phyloP scores from a whole-genome alignment of 345 rosid species.

The Stellera chamaejasme region DNA sequence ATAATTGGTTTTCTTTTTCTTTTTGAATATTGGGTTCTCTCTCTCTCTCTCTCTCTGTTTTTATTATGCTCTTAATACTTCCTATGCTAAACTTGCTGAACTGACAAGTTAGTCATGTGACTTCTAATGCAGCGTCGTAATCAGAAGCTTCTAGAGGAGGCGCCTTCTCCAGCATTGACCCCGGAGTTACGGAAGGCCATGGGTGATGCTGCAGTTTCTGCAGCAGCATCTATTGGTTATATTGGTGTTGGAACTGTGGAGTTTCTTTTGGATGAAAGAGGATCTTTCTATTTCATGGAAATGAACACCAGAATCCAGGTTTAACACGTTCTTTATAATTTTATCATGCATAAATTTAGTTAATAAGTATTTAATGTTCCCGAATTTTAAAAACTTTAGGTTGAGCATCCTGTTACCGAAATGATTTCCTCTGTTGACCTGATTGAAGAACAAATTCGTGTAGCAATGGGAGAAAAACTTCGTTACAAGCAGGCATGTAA shows the following conservation, averaged over 20 bases:
- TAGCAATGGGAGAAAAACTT: slow-evolving; percentile 95
- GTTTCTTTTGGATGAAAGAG: slow-evolving; percentile 97
- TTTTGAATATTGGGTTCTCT: too few species aligned
- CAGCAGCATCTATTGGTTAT: slow-evolving; percentile 99
- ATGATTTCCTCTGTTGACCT: slow-evolving; percentile 96
- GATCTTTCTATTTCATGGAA: slow-evolving; percentile 98
- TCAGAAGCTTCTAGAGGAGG: slow-evolving; percentile 95
- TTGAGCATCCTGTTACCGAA: slow-evolving; percentile 99
- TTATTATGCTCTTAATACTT: slow-evolving; percentile 11
- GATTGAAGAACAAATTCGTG: slow-evolving; percentile 98
- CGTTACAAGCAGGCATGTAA: slow-evolving; percentile 64
- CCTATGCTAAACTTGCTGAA: too few species aligned
- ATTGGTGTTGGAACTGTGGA: slow-evolving; percentile 97
- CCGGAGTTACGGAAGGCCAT: slow-evolving; percentile 90
- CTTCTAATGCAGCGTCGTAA: slow-evolving; percentile 68
- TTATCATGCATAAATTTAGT: slow-evolving; percentile 2
- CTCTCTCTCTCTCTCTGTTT: too few species aligned
- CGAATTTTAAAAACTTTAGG: slow-evolving; percentile 33
- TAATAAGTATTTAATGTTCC: slow-evolving; percentile 7
- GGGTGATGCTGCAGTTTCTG: slow-evolving; percentile 99
- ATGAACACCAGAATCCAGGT: slow-evolving; percentile 99
- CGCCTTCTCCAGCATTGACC: slow-evolving; percentile 98
- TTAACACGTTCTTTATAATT: slow-evolving; percentile 1
- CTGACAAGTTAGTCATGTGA: slow-evolving; percentile 4
- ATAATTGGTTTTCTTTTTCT: too few species aligned